Conservation (phyloP, 2,329 filamentous ascomycete species). For the Teratosphaeria destructans region DNA sequence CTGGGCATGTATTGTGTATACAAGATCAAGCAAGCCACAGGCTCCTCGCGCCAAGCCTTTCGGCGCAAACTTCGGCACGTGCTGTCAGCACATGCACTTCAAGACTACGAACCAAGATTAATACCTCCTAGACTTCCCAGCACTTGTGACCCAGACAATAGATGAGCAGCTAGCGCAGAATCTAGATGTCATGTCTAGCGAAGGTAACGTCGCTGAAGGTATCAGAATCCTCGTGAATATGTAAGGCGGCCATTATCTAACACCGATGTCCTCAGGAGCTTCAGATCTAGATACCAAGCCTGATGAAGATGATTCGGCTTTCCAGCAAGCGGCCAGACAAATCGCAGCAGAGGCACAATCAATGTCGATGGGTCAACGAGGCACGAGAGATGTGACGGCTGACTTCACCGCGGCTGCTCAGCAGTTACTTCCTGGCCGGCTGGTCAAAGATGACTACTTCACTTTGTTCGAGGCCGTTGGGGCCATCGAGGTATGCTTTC, state of each 20-base stretch:
- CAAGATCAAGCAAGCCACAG: conserved; percentile 3
- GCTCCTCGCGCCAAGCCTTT: conserved; percentile 7
- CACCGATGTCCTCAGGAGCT: neutral
- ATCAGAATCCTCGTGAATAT: neutral
- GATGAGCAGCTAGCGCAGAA: neutral
- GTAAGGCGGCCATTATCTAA: neutral
- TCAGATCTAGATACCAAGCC: neutral
- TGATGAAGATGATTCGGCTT: neutral
- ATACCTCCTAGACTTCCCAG: neutral
- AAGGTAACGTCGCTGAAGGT: conserved; percentile 13
- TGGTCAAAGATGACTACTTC: conserved; percentile 90
- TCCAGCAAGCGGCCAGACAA: conserved; percentile 3
- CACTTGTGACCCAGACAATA: neutral
- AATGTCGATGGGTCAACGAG: conserved; percentile 2
- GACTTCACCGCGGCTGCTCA: conserved; percentile 24
- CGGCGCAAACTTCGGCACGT: conserved; percentile 3
- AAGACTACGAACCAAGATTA: neutral
- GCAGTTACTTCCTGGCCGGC: conserved; percentile 61
- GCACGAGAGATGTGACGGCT: conserved; percentile 24
- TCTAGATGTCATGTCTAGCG: conserved; percentile 8
- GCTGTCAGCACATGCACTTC: neutral
- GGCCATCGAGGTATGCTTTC: conserved; percentile 53
- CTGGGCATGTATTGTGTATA: conserved; percentile 16
- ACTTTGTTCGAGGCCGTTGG: conserved; percentile 91
- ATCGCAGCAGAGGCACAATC: conserved; percentile 16